Base-by-base conservation (phyloP, 2,329 filamentous ascomycete species). In the Ceratocystis colombiana region DNA sequence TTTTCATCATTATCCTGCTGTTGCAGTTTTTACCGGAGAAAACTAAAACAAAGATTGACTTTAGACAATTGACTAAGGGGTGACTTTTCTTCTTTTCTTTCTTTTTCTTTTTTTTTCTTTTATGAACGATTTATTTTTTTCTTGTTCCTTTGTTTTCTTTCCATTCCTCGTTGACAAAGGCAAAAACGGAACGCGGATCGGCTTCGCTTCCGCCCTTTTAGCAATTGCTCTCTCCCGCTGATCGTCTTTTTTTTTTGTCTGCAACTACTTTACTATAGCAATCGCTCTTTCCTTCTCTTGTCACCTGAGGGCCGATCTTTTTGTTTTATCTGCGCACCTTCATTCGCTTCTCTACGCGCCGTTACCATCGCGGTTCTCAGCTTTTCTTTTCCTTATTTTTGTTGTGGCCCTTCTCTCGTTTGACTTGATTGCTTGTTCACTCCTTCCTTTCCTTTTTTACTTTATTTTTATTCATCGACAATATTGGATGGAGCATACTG, bases 71-170 rank as follows among this genome's bases (percentile, higher is more conserved):
- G 55, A 33, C 33, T 59, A 64, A 44, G 44, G 44, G 44, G 44
- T 45, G 22, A 22, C 33, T 66, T 67, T 66, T 61, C 64, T 64
- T 61, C 44, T 68, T 65, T 64, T 65, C 68, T 67, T 69, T 66
- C 68, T 65, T 64, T 66, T 61, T 67, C 20, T 25, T 66, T 67
- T 25, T 63, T 64, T 68, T 68, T 68, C 64, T 68, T 68, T 55
- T 66, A 41, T 41, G 37, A 41, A 41, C 37, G 10, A 3, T 64
- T 66, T 61, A 62, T 63, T 65, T 69, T 69, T 67, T 25, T 25
- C 65, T 65, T 64, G 64, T 68, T 68, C 67, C 64, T 68, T 68
- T 62, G 57, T 20, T 64, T 62, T 63, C 65, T 68, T 68, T 53
- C 57, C 20, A 62, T 62, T 64, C 50, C 50, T 57, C 30, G 22